Conservation (phyloP, 2,329 filamentous ascomycete species). For the Scedosporium boydii region DNA sequence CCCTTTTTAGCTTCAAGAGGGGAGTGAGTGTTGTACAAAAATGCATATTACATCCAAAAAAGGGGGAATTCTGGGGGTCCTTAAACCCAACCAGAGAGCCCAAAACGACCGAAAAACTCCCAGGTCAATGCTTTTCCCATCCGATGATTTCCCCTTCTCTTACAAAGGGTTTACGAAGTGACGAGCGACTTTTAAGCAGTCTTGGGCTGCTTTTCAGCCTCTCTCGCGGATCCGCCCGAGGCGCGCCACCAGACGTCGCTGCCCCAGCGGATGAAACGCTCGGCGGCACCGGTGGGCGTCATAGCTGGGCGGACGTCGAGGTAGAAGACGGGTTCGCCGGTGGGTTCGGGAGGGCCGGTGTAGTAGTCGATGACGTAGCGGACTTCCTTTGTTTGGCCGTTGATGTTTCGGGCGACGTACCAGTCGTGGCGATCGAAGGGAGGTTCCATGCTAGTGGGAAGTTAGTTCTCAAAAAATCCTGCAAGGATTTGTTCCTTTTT, state of each 20-base stretch:
- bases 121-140: not conserved
- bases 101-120: not conserved
- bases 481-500: not conserved
- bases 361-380: slow-evolving; percentile 98
- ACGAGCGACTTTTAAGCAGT: not conserved
- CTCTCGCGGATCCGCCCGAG: slow-evolving; percentile 58
- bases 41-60: not conserved
- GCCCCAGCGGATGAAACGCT: slow-evolving; percentile 80
- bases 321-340: slow-evolving; percentile 89
- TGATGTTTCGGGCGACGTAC: slow-evolving; percentile 69
- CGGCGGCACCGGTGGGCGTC: slow-evolving; percentile 68
- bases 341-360: slow-evolving; percentile 68
- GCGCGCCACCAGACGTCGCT: slow-evolving; percentile 92
- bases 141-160: too few relatives aligned
- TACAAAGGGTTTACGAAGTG: too few relatives aligned
- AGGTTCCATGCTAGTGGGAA: slow-evolving; percentile 53
- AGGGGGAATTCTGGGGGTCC: not conserved
- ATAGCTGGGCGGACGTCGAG: slow-evolving; percentile 88
- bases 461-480: slow-evolving; percentile 11
- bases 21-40: not conserved
- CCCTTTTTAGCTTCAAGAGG: too few relatives aligned
- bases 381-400: slow-evolving; percentile 64
- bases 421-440: slow-evolving; percentile 97
- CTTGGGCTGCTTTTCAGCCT: slow-evolving; percentile 18
- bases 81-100: too few relatives aligned